Base-by-base conservation (phyloP, 208 protist genomes). In the Wallacemonas sp. region DNA sequence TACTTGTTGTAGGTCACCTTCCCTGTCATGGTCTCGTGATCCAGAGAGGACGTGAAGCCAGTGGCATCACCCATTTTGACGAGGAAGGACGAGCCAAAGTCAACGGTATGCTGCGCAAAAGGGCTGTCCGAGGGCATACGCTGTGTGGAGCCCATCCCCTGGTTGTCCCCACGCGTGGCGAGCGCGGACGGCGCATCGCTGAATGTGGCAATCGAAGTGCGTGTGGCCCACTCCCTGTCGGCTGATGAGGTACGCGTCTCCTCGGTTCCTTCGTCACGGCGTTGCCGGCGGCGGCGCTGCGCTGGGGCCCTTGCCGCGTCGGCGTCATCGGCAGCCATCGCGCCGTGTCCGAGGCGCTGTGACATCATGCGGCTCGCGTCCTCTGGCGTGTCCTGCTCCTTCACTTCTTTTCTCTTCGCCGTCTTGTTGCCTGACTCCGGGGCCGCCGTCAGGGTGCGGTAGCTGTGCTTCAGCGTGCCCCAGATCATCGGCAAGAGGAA, bases 61-160 rank as follows among this genome's bases (percentile, higher is more conserved):
- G 68, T 85, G 29, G 84, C 79, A 36, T 88, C 84, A 52, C 81
- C 78, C 88, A 94, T 94, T 62, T 90, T 90, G 23, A 94, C 86
- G 36, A 84, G 39, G 73, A 94, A 94, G 3, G 88, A 91, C 2
- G 80, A 79, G 22, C 82, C 65, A 61, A 89, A 87, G 57, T 82
- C 72, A 10, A 76, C 32, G n/a, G 4, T 31, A 14, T 49, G 57
- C 33, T 50, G 41, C 11, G 57, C 25, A 33, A 49, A 59, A 42
- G 31, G 26, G 22, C 52, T 42, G 26, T 33, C 32, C 16, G 31
- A 20, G 18, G 26, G 44, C 10, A 25, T 49, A 22, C 20, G 44
- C 44, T 49, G 44, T 22, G 18, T 23, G 18, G 12, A 8, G 44
- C 20, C 20, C 20, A 16, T 5, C 20, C 20, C 7, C 44, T 26